These are phyloP conservation scores for Coemansia sp. DNA, from an alignment of 192 early-diverging fungal species.

Conservation along the genomic window DNA sequence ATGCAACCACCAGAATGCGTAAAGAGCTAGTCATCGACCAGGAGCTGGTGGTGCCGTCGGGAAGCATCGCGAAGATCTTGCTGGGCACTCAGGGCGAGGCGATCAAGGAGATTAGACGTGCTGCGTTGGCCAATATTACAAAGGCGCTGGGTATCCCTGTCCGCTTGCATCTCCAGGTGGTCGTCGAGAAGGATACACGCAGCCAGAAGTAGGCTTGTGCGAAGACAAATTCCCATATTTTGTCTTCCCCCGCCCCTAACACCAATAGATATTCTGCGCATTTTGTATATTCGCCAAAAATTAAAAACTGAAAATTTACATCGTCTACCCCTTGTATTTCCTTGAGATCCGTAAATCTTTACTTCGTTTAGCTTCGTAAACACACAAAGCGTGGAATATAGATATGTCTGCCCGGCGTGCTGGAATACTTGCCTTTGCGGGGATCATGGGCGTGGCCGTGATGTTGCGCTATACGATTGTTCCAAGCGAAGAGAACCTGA, in stretches of 20 bases:
- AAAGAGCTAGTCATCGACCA: constrained; percentile 31
- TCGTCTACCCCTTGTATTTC: too few species aligned
- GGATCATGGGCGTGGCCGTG: constrained; percentile 42
- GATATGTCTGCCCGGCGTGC: constrained; percentile 23
- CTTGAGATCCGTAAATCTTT: too few species aligned
- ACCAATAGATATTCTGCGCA: background rate
- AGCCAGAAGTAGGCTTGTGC: constrained; percentile 12
- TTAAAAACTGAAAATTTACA: background rate
- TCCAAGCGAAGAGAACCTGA: constrained; percentile 44
- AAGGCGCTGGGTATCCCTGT: constrained; percentile 34
- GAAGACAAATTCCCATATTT: background rate
- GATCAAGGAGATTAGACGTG: constrained; percentile 26
- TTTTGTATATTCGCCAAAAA: background rate
- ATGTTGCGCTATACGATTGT: constrained; percentile 54
- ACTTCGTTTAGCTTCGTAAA: too few species aligned
- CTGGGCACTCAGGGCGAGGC: constrained; percentile 26
- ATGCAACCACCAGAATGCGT: background rate
- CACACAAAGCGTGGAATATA: background rate
- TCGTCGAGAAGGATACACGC: constrained; percentile 38
- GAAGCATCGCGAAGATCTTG: constrained; percentile 47
- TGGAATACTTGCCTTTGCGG: constrained; percentile 13
- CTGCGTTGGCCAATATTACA: constrained; percentile 27
- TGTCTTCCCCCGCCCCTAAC: too few species aligned
- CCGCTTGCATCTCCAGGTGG: constrained; percentile 47
- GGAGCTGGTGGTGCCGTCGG: constrained; percentile 42